Conservation (phyloP, 23 red algal genomes). For the Gracilaria domingensis region DNA sequence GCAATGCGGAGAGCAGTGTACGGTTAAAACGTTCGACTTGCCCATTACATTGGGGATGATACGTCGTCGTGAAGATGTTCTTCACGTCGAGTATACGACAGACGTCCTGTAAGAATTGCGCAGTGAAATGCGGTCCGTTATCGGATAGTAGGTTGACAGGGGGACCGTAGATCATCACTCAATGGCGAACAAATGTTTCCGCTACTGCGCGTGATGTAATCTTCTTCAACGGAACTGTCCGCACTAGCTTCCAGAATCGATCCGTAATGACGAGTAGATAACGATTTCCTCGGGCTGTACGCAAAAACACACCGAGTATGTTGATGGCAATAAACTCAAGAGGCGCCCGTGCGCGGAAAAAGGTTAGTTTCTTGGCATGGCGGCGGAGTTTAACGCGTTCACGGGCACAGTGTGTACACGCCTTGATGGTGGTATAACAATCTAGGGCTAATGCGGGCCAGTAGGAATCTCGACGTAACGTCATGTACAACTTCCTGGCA, state of each 20-base stretch:
- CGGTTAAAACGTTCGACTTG: no score
- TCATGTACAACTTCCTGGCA: not conserved
- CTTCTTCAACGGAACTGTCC: constrained; percentile 18
- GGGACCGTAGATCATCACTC: constrained; percentile 4
- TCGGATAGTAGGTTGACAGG: no score
- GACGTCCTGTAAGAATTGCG: no score
- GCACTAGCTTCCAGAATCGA: constrained; percentile 34
- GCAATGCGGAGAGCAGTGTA: no score
- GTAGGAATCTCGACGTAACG: not conserved
- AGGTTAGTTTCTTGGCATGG: not conserved
- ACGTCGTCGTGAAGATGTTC: not conserved
- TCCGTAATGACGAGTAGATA: constrained; percentile 34
- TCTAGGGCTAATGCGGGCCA: constrained; percentile 16
- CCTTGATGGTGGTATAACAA: not conserved
- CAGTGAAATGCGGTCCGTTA: no score
- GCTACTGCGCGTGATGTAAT: constrained; percentile 22
- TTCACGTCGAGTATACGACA: constrained; percentile 7
- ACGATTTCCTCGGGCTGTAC: not conserved
- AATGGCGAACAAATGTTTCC: not conserved
- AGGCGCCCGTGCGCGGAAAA: no score
- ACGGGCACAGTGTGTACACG: not conserved
- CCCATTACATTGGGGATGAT: no score
- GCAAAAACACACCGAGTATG: not conserved
- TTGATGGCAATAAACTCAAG: no score
- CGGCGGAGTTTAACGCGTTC: not conserved